Conservation (phyloP, 2,329 filamentous ascomycete genomes). For the Beauveria australis region DNA sequence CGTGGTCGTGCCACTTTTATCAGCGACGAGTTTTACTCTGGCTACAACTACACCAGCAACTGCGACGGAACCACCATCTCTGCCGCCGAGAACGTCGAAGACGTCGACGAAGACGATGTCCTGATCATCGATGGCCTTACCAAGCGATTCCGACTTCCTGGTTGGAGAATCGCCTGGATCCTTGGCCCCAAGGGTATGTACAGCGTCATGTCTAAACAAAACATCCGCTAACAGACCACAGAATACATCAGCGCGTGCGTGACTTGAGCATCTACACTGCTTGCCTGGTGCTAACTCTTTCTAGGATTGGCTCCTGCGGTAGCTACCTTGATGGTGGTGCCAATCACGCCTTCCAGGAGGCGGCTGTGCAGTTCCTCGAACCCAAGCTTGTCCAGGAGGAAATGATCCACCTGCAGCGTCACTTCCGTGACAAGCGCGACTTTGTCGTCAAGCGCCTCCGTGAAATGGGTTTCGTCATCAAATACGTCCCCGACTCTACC, state of each 20-base stretch:
- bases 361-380: constrained; percentile 87
- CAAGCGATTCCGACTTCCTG: constrained; percentile 91
- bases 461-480: constrained; percentile 80
- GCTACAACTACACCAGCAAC: constrained; percentile 90
- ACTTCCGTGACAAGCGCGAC: constrained; percentile 90
- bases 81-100: constrained; percentile 79
- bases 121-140: constrained; percentile 93
- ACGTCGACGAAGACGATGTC: constrained; percentile 84
- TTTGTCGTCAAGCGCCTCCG: constrained; percentile 74
- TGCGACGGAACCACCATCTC: constrained; percentile 88
- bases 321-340: constrained; percentile 92
- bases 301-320: constrained; percentile 74
- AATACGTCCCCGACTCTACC: constrained; percentile 78
- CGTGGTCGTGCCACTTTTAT: constrained; percentile 84
- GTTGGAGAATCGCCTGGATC: constrained; percentile 96
- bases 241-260: constrained; percentile 81
- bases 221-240: constrained; percentile 12
- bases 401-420: constrained; percentile 80
- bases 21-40: constrained; percentile 93
- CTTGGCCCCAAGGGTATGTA: constrained; percentile 67
- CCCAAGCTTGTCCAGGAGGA: constrained; percentile 70
- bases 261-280: neutral
- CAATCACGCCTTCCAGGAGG: constrained; percentile 93
- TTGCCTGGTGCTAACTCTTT: constrained; percentile 13
- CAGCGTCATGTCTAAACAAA: neutral